These are phyloP conservation scores for Lycium barbarum DNA, from an alignment of 257 asterid genomes.

Conservation along the genomic window DNA sequence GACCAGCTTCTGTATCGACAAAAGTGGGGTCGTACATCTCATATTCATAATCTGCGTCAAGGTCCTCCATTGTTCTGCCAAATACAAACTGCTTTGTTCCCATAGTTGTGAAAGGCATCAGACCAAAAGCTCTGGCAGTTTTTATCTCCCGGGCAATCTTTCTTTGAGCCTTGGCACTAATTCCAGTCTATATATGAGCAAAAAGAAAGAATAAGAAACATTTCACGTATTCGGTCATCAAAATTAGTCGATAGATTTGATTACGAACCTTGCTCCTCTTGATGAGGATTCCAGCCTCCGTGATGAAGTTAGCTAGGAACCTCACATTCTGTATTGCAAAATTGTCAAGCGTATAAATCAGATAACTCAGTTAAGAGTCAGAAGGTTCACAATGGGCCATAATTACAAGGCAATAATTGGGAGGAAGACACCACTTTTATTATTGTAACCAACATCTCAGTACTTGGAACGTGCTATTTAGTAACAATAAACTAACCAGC, in stretches of 20 bases:
- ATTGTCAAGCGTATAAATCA: background rate
- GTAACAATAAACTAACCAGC: background rate
- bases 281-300: slow-evolving; percentile 82
- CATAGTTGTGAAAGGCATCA: slow-evolving; percentile 97
- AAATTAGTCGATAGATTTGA: background rate
- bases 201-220: background rate
- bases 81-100: slow-evolving; percentile 73
- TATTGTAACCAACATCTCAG: background rate
- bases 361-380: background rate
- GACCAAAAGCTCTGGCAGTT: slow-evolving; percentile 95
- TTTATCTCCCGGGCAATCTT: slow-evolving; percentile 76
- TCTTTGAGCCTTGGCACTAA: slow-evolving; percentile 65
- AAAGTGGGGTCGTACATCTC: slow-evolving; percentile 48
- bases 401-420: background rate
- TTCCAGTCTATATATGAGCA: slow-evolving; percentile 42
- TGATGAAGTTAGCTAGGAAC: slow-evolving; percentile 85
- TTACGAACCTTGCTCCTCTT: slow-evolving; percentile 84
- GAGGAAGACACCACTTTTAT: background rate
- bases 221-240: background rate
- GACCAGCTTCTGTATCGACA: slow-evolving; percentile 42
- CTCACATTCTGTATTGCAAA: slow-evolving; percentile 68
- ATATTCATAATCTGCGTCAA: slow-evolving; percentile 46
- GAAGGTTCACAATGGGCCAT: background rate
- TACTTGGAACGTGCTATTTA: background rate
- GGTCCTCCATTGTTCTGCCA: slow-evolving; percentile 75